Evolutionary conservation across 768 basidiomycete species (phyloP).

Genomic region (Pleurotus giganteus): DNA sequence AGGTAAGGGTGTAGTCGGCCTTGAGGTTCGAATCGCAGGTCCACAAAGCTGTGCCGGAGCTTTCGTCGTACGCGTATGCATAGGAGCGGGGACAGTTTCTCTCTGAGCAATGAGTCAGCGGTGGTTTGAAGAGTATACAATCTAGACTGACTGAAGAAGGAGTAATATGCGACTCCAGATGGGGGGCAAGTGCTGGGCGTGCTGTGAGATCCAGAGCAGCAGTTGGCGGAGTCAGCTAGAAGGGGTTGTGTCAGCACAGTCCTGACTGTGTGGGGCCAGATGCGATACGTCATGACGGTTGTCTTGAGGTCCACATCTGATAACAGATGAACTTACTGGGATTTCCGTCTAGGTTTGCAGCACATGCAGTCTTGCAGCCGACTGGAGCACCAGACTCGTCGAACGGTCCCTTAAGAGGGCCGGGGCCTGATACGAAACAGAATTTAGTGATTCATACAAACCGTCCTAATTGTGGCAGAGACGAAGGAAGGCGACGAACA

Average conservation of each 20-base stretch:
- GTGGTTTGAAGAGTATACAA: not conserved
- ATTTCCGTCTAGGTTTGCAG: constrained; percentile 30
- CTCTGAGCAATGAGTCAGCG: constrained; percentile 20
- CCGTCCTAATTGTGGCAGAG: too few relatives aligned
- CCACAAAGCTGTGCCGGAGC: constrained; percentile 49
- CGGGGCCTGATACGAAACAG: not conserved
- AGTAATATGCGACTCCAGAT: constrained; percentile 35
- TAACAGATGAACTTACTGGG: constrained; percentile 28
- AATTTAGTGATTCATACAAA: constrained; percentile 50
- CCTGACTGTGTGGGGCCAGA: not conserved
- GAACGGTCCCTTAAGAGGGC: not conserved
- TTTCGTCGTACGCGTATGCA: constrained; percentile 56
- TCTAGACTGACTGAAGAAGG: constrained; percentile 31
- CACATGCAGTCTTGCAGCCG: not conserved
- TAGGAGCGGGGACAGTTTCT: constrained; percentile 44
- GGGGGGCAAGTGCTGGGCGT: constrained; percentile 54
- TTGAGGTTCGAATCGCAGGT: constrained; percentile 39
- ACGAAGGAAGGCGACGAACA: too few relatives aligned
- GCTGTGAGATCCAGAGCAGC: constrained; percentile 56
- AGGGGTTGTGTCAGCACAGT: not conserved
- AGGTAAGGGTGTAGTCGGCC: constrained; percentile 49
- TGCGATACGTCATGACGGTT: not conserved
- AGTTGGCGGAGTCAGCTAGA: constrained; percentile 58
- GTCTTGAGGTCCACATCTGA: not conserved
- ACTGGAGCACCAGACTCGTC: not conserved